Percentiles rank a stretch among this genome's conserved stretches.
These are phyloP conservation scores for Trametes coccinea DNA, from an alignment of 768 basidiomycete species.

Conservation along the genomic window DNA sequence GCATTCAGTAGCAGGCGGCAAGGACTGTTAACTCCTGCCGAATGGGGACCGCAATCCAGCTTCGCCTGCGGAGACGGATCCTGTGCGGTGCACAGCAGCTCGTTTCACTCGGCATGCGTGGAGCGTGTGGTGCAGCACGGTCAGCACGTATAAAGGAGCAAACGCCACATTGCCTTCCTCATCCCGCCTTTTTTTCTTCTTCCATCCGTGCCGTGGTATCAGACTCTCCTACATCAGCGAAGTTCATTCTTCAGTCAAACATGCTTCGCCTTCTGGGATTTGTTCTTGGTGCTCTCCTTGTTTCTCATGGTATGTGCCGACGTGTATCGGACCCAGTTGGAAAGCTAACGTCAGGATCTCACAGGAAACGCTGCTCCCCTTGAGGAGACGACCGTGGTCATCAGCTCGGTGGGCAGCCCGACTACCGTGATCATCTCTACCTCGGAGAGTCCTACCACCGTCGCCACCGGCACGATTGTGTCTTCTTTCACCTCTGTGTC, in stretches of 20 bases:
- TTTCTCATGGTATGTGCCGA: neutral
- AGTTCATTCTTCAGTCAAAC: neutral
- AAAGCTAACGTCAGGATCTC: too few relatives aligned
- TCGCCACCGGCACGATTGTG: neutral
- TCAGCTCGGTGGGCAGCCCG: neutral
- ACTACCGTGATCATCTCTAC: neutral
- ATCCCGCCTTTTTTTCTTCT: neutral
- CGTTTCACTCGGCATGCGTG: neutral
- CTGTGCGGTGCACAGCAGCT: neutral
- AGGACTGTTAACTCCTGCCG: too few relatives aligned
- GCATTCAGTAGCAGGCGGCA: too few relatives aligned
- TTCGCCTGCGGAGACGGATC: too few relatives aligned
- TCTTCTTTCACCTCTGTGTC: neutral
- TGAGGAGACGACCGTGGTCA: neutral
- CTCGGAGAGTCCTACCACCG: neutral
- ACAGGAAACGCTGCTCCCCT: neutral
- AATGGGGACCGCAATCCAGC: too few relatives aligned
- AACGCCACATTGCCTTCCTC: neutral
- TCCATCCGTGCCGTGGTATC: neutral
- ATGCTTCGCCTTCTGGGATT: neutral
- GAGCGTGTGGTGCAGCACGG: too few relatives aligned
- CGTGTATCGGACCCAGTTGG: too few relatives aligned
- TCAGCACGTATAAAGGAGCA: neutral
- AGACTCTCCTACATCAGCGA: neutral
- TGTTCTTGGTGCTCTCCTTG: neutral